These are phyloP conservation scores for Pluteus cervinus DNA, from an alignment of 768 basidiomycete species.

Conservation along the genomic window DNA sequence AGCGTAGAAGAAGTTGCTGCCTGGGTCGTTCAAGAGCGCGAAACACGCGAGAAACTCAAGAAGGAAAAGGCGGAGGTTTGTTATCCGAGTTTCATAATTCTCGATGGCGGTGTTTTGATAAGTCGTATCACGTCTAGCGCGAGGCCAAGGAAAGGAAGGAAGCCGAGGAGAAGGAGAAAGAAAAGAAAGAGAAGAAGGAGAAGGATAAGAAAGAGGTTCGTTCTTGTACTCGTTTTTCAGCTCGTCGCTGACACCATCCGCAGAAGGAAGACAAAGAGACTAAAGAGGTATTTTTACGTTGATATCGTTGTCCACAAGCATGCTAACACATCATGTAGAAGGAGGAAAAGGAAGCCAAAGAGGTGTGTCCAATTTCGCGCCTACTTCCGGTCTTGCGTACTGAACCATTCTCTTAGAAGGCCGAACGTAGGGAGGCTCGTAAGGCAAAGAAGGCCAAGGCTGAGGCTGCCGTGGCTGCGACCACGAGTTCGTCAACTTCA, in stretches of 20 bases:
- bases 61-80: conserved; percentile 63
- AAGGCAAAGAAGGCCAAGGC: conserved; percentile 45
- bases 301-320: conserved; percentile 14
- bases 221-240: conserved; percentile 6
- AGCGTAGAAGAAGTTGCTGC: conserved; percentile 75
- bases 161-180: conserved; percentile 55
- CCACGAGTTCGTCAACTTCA: conserved; percentile 22
- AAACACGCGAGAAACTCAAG: conserved; percentile 80
- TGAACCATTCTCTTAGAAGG: conserved; percentile 32
- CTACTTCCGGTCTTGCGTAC: conserved; percentile 2
- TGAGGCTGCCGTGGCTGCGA: conserved; percentile 32
- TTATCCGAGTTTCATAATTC: conserved; percentile 8
- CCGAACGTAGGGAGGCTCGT: conserved; percentile 48
- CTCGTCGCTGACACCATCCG: background rate
- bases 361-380: conserved; percentile 29
- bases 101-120: conserved; percentile 9
- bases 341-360: conserved; percentile 50
- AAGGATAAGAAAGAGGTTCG: conserved; percentile 50
- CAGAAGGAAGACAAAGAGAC: conserved; percentile 23
- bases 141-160: conserved; percentile 80
- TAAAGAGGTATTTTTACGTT: conserved; percentile 31
- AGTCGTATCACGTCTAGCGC: conserved; percentile 36
- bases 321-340: conserved; percentile 25
- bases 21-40: conserved; percentile 78
- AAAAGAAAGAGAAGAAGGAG: conserved; percentile 68